phyloP scores from a whole-genome alignment of 176 grass and related monocot species.

The Themeda triandra region DNA sequence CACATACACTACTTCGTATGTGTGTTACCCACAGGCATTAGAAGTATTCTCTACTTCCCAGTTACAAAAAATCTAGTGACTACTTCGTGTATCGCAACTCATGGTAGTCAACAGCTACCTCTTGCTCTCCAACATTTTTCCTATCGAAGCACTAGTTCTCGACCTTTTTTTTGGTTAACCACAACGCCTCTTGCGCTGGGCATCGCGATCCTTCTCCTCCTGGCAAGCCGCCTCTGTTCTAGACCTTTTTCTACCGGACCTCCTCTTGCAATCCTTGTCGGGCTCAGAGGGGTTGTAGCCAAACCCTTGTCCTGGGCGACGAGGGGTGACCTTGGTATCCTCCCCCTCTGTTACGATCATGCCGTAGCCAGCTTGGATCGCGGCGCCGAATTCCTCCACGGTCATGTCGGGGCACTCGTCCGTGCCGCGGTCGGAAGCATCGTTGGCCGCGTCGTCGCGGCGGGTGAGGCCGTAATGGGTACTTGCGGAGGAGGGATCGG shows the following conservation, averaged over 20 bases:
- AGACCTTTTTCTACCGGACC: not conserved
- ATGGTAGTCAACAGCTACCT: too few relatives aligned
- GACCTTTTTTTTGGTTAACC: constrained; percentile 1
- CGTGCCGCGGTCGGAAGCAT: constrained; percentile 30
- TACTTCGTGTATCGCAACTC: too few relatives aligned
- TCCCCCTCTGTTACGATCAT: constrained; percentile 47
- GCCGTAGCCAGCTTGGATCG: constrained; percentile 76
- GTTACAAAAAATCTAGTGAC: not conserved
- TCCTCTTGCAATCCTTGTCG: too few relatives aligned
- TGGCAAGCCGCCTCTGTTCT: not conserved
- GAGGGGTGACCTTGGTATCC: constrained; percentile 59
- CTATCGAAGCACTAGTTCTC: too few relatives aligned
- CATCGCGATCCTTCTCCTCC: constrained; percentile 8
- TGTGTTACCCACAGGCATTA: too few relatives aligned
- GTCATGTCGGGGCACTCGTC: constrained; percentile 40
- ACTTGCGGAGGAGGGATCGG: constrained; percentile 38
- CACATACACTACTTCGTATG: too few relatives aligned
- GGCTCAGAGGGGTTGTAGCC: constrained; percentile 55
- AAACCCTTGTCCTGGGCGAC: constrained; percentile 32
- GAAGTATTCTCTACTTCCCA: not conserved
- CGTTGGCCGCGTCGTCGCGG: constrained; percentile 19
- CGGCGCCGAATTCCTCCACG: constrained; percentile 54
- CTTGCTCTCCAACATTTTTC: too few relatives aligned
- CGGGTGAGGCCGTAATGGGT: constrained; percentile 60
- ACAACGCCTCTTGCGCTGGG: constrained; percentile 19